Conservation (phyloP, 306 rosid genomes). For the Vigna radiata region DNA sequence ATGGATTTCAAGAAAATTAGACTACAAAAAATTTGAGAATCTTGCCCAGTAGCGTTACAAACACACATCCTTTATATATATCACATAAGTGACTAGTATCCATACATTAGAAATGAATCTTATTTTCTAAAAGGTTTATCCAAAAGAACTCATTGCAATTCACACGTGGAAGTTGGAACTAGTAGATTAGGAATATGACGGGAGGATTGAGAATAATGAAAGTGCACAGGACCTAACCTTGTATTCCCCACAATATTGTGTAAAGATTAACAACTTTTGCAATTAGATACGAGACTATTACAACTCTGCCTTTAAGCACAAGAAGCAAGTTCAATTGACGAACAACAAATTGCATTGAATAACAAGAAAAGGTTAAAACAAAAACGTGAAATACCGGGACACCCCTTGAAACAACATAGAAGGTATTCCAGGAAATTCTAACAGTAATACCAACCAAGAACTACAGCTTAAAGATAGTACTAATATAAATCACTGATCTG, state of each 20-base stretch:
- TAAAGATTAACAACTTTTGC: neutral
- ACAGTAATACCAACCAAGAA: constrained; percentile 2
- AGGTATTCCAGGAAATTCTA: neutral
- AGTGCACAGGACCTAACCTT: neutral
- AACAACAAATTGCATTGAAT: constrained; percentile 34
- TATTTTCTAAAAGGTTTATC: neutral
- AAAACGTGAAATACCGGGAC: neutral
- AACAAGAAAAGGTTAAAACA: constrained; percentile 12
- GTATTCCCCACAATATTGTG: neutral
- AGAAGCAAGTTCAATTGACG: neutral
- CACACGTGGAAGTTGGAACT: neutral
- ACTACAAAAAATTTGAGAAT: constrained; percentile 1
- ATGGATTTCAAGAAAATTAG: constrained; percentile 2
- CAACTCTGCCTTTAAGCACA: neutral
- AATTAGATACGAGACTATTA: neutral
- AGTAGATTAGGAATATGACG: constrained; percentile 2
- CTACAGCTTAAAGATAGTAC: neutral
- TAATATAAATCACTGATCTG: neutral
- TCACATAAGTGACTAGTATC: neutral
- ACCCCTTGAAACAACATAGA: neutral
- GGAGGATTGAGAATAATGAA: neutral
- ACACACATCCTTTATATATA: neutral
- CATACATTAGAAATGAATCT: constrained; percentile 2
- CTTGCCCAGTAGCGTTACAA: constrained; percentile 3
- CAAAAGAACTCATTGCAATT: constrained; percentile 1